Percentiles rank a stretch among this genome's conserved stretches.
phyloP scores from a whole-genome alignment of 1,139 yeast genomes.

The Yamadazyma pseudoaaseri region DNA sequence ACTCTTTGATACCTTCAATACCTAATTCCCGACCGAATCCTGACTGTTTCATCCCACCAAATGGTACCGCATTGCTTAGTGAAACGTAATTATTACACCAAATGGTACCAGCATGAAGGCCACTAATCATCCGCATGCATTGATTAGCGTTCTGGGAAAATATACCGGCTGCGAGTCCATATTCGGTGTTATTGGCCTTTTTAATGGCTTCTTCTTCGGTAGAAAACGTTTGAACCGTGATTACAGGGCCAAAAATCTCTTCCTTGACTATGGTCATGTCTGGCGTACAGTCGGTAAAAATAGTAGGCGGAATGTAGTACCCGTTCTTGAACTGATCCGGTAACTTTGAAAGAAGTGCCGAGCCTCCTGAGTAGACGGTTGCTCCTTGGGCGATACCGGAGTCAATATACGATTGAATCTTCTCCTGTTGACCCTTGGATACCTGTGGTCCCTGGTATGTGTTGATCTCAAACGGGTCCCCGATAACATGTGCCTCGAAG shows the following conservation, averaged over 20 bases:
- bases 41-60: slow-evolving; percentile 74
- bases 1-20: slow-evolving; percentile 70
- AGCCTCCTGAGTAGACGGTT: slow-evolving; percentile 44
- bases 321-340: slow-evolving; percentile 39
- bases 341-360: slow-evolving; percentile 51
- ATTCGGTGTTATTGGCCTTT: slow-evolving; percentile 50
- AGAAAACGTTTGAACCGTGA: slow-evolving; percentile 48
- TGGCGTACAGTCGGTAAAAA: slow-evolving; percentile 53
- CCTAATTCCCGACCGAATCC: slow-evolving; percentile 91
- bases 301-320: slow-evolving; percentile 51
- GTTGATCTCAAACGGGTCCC: slow-evolving; percentile 54
- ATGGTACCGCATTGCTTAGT: slow-evolving; percentile 72
- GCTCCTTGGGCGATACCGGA: slow-evolving; percentile 60
- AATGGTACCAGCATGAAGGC: slow-evolving; percentile 52
- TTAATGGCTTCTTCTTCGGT: slow-evolving; percentile 53
- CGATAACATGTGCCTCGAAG: slow-evolving; percentile 50
- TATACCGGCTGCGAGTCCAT: slow-evolving; percentile 72
- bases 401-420: slow-evolving; percentile 49
- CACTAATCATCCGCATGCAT: slow-evolving; percentile 46
- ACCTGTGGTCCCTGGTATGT: slow-evolving; percentile 83
- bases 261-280: slow-evolving; percentile 54
- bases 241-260: slow-evolving; percentile 64
- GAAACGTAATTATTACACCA: slow-evolving; percentile 72
- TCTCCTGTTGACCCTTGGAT: slow-evolving; percentile 64
- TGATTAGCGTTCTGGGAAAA: slow-evolving; percentile 59